These are phyloP conservation scores for Neurospora tetrasperma DNA, from an alignment of 495 filamentous ascomycete species.

Conservation along the genomic window DNA sequence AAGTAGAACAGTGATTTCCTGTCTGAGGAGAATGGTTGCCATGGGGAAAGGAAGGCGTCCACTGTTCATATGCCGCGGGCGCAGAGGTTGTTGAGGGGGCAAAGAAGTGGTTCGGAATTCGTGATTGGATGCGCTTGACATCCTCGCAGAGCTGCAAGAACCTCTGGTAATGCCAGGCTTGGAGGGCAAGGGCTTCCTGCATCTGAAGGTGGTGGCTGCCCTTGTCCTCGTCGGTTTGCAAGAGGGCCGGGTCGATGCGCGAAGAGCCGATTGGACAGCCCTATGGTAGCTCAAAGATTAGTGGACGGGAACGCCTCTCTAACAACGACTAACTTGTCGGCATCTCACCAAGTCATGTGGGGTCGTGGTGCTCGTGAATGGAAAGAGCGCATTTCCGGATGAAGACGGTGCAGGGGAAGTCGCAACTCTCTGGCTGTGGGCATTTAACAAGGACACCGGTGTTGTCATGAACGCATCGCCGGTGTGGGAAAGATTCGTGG, in stretches of 20 bases:
- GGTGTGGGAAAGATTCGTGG: neutral
- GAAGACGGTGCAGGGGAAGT: neutral
- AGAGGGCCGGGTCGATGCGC: neutral
- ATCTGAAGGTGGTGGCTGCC: neutral
- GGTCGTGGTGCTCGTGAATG: neutral
- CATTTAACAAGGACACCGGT: accelerated
- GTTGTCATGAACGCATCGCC: neutral
- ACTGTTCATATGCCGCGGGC: neutral
- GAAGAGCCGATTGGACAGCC: neutral
- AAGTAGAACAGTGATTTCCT: neutral
- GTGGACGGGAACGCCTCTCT: neutral
- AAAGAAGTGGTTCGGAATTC: neutral
- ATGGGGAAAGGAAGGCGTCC: neutral
- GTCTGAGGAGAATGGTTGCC: neutral
- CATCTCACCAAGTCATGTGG: neutral
- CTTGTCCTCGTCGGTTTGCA: neutral
- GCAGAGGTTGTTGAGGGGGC: neutral
- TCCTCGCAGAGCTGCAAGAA: neutral
- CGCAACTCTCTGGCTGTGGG: neutral
- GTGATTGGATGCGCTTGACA: neutral
- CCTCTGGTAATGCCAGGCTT: neutral
- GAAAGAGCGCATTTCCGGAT: neutral
- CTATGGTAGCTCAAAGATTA: neutral
- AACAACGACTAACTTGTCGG: no score
- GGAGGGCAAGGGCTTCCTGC: neutral